Conservation (phyloP, 495 filamentous ascomycete genomes). For the Xylaria sp. region DNA sequence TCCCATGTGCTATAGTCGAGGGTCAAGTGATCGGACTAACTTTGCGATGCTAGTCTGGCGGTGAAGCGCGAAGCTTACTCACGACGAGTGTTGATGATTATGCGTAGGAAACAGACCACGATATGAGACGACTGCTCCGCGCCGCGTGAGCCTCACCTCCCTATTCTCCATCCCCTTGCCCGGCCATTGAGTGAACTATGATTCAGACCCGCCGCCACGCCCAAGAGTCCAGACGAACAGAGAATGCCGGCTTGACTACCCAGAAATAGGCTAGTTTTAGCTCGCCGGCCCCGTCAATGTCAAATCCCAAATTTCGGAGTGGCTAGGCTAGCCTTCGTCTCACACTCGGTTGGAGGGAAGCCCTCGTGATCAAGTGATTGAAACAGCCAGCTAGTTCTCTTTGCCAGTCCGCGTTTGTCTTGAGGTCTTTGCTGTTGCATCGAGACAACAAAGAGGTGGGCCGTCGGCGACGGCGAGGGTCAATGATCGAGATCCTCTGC, state of each 20-base stretch:
- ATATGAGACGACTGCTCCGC: neutral
- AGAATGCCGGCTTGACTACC: neutral
- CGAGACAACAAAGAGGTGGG: too few species aligned
- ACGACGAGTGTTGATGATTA: conserved; percentile 15
- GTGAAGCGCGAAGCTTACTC: conserved; percentile 17
- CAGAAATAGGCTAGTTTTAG: neutral
- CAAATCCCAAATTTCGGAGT: neutral
- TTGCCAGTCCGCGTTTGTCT: conserved; percentile 2
- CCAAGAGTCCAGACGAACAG: neutral
- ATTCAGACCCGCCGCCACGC: neutral
- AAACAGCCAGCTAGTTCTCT: neutral
- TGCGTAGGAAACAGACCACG: neutral
- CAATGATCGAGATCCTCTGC: neutral
- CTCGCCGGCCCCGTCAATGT: conserved; percentile 1
- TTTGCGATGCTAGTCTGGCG: conserved; percentile 21
- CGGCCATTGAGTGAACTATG: neutral
- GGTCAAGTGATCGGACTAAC: conserved; percentile 22
- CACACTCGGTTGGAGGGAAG: neutral
- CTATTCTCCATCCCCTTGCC: neutral
- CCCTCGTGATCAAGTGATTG: neutral
- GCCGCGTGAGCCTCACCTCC: neutral
- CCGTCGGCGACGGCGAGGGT: neutral
- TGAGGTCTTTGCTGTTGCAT: neutral
- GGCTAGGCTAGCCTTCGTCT: neutral
- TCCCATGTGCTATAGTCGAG: conserved; percentile 10